Evolutionary conservation across 2,329 filamentous ascomycete genomes (phyloP), one percentile per base, ranked within the genome.

Genomic region (Aureobasidium sp.): DNA sequence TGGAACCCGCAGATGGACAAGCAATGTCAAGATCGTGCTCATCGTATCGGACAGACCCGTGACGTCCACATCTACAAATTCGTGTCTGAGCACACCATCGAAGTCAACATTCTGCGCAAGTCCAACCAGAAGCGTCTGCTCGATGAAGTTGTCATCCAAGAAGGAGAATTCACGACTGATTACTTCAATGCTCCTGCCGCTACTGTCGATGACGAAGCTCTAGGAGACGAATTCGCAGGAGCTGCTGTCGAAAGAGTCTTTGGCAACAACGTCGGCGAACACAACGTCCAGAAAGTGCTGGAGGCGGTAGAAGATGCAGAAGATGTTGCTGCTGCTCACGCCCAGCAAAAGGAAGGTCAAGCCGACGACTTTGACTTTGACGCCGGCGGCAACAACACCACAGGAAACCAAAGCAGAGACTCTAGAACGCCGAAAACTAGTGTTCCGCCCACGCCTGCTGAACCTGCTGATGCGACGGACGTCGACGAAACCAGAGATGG

Each of bases 1-100:
- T 99, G 95, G 95, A 99, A 99, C 69, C 94, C 94, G 0, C 94
- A 95, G 57, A 99, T 99, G 94, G 94, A 99, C 78, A 96, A 96
- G 75, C 94, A 99, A 75, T 99, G 94, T 70, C 95, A 99, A 76
- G 95, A 99, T 73, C 85, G 94, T 69, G 95, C 91, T 69, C 94
- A 99, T 76, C 90, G 94, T 66, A 99, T 99, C 67, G 94, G 94
- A 1, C 94, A 99, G 74, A 97, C 94, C 0, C 87, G 94, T 34
- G 94, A 99, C 72, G 94, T 99, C 36, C 93, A 97, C 73, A 97
- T 99, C 63, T 99, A 97, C 77, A 91, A 80, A 62, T 79, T 81
- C 66, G 79, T 81, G 60, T 75, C 71, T 63, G 79, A 81, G 66
- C 78, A 79, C 68, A 99, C 94, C 0, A 97, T 99, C 63, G 94